Evolutionary conservation across 2,329 filamentous ascomycete species (phyloP), one percentile per base, ranked within the genome.

Genomic region (Hirsutella thompsonii): DNA sequence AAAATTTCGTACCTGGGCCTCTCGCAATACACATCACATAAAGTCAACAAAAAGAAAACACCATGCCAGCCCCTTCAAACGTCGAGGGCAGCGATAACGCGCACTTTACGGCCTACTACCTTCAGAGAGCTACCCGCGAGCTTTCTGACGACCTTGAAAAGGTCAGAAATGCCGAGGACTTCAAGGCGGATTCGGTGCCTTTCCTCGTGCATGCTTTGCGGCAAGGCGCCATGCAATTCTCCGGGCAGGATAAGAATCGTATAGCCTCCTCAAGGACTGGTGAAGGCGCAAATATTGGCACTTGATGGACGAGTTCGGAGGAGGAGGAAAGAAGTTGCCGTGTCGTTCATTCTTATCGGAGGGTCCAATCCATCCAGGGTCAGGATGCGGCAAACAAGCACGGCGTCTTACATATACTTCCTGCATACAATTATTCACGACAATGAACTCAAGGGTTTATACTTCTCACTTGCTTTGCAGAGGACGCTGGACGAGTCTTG

Each of bases 131-230:
- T 5, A 84, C 83, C 1, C 65, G 69, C 39, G 83, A 88, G 55
- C 77, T 89, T 42, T 76, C 79, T 11, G 79, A 86, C 49, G 83
- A 88, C 55, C 68, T 89, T 30, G 78, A 85, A 61, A 76, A 77
- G 57, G 67, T 87, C 46, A 75, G 83, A 47, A 59, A 52, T 8
- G 79, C 83, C 9, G 74, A 77, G 50, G 83, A 88, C 59, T 89
- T 87, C 62, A 79, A 76, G 54, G 65, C 66, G 44, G 76, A 77
- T 39, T 73, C 74, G 3, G 69, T 86, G 23, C 67, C 70, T 5
- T 70, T 85, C 53, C 68, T 88, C 34, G 69, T 88, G 28, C 67
- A 74, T 51, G 80, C 81, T 3, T 57, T 88, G 48, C 74, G 76
- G 61, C 81, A 87, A 53, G 83, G 83, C 0, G 72, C 72, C 4